Percentiles rank a stretch among this genome's conserved stretches.
phyloP scores from a whole-genome alignment of 305 asterid genomes.

The Fraxinus baroniana region DNA sequence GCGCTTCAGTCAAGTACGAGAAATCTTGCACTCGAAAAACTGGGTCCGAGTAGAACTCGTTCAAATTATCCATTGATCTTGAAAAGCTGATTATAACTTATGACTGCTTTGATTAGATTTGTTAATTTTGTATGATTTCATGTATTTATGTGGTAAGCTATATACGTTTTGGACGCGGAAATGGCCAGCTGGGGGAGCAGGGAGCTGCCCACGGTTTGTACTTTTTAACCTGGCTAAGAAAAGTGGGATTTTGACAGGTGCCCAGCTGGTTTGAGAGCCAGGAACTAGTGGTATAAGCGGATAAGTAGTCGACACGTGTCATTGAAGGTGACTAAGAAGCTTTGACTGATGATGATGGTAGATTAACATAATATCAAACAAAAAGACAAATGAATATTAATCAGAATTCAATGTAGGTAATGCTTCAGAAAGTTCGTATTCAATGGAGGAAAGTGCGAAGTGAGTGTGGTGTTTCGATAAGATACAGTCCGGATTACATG shows the following conservation, averaged over 20 bases:
- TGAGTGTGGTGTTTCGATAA: not conserved
- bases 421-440: no score
- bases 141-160: not conserved
- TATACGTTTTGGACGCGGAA: constrained; percentile 4
- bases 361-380: not conserved
- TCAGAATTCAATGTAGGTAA: not conserved
- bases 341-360: not conserved
- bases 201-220: constrained; percentile 7
- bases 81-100: not conserved
- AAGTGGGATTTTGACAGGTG: not conserved
- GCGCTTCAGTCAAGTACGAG: not conserved
- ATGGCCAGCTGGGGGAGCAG: constrained; percentile 16
- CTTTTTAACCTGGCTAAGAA: not conserved
- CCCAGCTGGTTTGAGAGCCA: not conserved
- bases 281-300: not conserved
- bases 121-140: not conserved
- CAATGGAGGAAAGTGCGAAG: not conserved
- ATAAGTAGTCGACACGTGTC: not conserved
- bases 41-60: not conserved
- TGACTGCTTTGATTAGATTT: not conserved
- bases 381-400: not conserved
- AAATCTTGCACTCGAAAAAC: not conserved
- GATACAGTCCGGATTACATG: not conserved
- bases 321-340: not conserved
- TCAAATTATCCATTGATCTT: constrained; percentile 7